Conservation (phyloP, 108 stramenopile species). For the Stephanodiscus minutulus region DNA sequence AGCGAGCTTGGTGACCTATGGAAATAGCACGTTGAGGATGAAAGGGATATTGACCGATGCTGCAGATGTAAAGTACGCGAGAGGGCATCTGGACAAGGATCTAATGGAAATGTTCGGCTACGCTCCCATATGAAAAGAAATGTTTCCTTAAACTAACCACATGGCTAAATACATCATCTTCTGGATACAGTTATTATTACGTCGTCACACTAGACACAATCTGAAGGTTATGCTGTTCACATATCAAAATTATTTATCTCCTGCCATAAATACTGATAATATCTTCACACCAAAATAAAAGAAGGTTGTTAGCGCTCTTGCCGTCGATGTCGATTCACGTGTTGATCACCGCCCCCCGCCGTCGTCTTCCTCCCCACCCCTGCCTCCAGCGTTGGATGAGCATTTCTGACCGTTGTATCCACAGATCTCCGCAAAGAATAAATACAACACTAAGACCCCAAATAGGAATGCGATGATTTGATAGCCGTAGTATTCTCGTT, state of each 20-base stretch:
- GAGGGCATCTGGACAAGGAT: slow-evolving; percentile 46
- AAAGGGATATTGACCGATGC: slow-evolving; percentile 50
- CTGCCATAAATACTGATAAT: slow-evolving; percentile 1
- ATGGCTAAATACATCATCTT: not conserved
- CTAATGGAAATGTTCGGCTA: slow-evolving; percentile 68
- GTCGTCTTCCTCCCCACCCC: not conserved
- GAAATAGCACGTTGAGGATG: slow-evolving; percentile 57
- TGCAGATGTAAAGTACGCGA: slow-evolving; percentile 53
- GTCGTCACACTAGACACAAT: not conserved
- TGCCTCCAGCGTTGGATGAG: not conserved
- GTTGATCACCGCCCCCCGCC: not conserved
- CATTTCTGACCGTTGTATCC: slow-evolving; percentile 9
- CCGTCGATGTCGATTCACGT: not conserved
- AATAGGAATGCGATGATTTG: slow-evolving; percentile 11
- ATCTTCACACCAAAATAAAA: not conserved
- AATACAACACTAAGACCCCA: slow-evolving; percentile 19
- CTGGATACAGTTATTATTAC: not conserved
- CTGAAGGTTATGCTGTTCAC: not conserved
- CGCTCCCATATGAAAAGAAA: slow-evolving; percentile 14
- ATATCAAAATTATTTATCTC: not conserved
- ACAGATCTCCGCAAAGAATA: slow-evolving; percentile 5
- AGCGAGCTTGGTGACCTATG: slow-evolving; percentile 74
- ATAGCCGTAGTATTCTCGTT: slow-evolving; percentile 7
- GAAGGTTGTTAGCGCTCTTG: not conserved
- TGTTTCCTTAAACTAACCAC: slow-evolving; percentile 4